phyloP scores from a whole-genome alignment of 2,329 filamentous ascomycete species.

The Myriosclerotinia scirpicola region DNA sequence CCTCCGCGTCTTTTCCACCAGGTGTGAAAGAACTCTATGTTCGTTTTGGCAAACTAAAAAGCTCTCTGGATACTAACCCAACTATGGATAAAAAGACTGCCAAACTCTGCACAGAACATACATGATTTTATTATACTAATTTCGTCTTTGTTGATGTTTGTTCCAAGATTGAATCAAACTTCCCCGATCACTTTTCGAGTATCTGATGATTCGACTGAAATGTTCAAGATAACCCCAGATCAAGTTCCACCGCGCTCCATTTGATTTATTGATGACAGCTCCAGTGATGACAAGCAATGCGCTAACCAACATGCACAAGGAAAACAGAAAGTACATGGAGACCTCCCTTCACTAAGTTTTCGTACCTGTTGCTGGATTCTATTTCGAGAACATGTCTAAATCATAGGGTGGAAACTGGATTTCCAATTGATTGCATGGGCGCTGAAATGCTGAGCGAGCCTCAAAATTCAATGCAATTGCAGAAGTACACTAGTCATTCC shows the following conservation, averaged over 20 bases:
- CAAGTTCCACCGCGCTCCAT: not conserved
- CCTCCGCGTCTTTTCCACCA: not conserved
- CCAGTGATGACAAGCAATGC: no score
- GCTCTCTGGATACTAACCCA: not conserved
- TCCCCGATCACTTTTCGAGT: not conserved
- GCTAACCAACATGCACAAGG: no score
- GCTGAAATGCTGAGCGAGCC: no score
- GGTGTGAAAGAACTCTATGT: not conserved
- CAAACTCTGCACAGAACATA: not conserved
- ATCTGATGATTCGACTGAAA: not conserved
- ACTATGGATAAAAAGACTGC: not conserved
- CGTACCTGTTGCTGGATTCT: no score
- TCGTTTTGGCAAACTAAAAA: not conserved
- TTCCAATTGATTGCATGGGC: no score
- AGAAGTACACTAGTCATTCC: no score
- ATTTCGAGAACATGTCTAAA: no score
- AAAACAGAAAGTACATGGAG: no score
- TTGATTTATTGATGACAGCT: not conserved
- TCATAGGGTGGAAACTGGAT: no score
- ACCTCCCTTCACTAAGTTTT: no score
- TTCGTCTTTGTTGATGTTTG: no score
- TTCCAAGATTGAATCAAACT: not conserved
- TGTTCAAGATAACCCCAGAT: not conserved
- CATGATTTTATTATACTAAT: not conserved
- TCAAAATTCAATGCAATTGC: no score